Evolutionary conservation across 345 rosid genomes (phyloP), one percentile per base, ranked within the genome.

Genomic region (Sisymbrium altissimum): DNA sequence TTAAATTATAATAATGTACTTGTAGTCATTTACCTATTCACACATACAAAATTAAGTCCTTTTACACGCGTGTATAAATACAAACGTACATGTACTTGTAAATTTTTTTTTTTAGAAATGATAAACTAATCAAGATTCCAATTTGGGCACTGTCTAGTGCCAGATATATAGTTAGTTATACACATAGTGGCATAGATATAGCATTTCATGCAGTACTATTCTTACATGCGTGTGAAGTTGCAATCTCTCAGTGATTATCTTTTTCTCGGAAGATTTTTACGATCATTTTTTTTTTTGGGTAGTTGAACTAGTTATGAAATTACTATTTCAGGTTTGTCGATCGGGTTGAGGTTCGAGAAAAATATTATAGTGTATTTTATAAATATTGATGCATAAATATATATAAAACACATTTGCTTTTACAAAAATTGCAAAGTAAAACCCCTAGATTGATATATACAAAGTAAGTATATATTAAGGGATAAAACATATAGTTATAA

Each of bases 121-220:
- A 6, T 56, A 36, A 13, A 13, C 3, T 73, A 21, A 64, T 43
- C 7, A 55, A 64, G 39, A 73, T 55, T 64, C 72, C 32, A 66
- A 44, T 64, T 45, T 44, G 49, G 72, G 58, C 49, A 74, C 30
- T 35, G 27, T 73, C 40, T 65, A 56, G 25, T 25, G 66, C 65
- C 71, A 65, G 46, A 65, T 27, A 73, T 72, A 15, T 27, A 46
- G n/a, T 9, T 61, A 23, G 27, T 48, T 64, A 19, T 0, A 23
- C 15, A 19, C 17, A 10, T 27, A 27, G 1, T 23, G 1, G 3
- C 3, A 27, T 27, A 52, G 50, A 8, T 54, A 1, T 33, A 33
- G 29, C 19, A 23, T 39, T 64, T 73, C 56, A 55, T 33, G 53
- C 19, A 21, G 17, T 54, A 43, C 39, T 68, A 21, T 61, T 25